A percentile compares a stretch with the other conserved stretches of the same genome.
phyloP scores from a whole-genome alignment of 106 monocot genomes.

The Dioscorea alata region DNA sequence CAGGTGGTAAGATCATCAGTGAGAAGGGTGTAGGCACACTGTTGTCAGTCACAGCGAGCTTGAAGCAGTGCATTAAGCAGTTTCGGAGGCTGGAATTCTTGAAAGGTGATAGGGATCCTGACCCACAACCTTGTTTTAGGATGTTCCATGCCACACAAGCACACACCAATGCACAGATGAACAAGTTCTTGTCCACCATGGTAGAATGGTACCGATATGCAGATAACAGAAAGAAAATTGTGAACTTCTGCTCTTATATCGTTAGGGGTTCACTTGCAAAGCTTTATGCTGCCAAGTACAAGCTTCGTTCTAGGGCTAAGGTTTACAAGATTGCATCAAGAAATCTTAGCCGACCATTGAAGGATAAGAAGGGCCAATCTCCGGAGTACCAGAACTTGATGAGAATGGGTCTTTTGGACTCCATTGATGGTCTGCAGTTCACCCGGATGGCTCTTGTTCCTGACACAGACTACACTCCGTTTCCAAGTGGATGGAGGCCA shows the following conservation, averaged over 20 bases:
- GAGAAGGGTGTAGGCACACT: constrained; percentile 98
- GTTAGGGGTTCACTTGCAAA: constrained; percentile 90
- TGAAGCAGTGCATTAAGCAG: constrained; percentile 84
- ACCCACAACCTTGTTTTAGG: constrained; percentile 93
- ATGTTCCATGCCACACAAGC: constrained; percentile 99
- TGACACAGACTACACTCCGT: constrained; percentile 89
- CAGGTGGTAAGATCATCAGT: constrained; percentile 93
- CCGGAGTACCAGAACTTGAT: constrained; percentile 88
- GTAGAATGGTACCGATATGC: constrained; percentile 94
- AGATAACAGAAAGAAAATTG: constrained; percentile 92
- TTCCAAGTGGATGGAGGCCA: constrained; percentile 74
- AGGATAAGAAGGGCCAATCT: constrained; percentile 94
- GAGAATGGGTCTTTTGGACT: constrained; percentile 91
- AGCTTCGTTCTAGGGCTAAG: constrained; percentile 90
- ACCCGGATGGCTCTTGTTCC: constrained; percentile 92
- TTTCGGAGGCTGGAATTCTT: constrained; percentile 86
- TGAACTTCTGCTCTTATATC: constrained; percentile 96
- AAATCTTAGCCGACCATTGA: constrained; percentile 82
- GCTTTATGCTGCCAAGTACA: constrained; percentile 97
- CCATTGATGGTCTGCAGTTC: constrained; percentile 85
- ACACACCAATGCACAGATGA: constrained; percentile 97
- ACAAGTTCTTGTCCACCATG: constrained; percentile 86
- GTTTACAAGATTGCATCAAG: constrained; percentile 96
- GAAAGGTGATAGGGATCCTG: constrained; percentile 92
- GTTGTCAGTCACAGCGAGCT: constrained; percentile 85